These are phyloP conservation scores for Globisporangium ultimum DNA, from an alignment of 352 stramenopile species.

Conservation along the genomic window DNA sequence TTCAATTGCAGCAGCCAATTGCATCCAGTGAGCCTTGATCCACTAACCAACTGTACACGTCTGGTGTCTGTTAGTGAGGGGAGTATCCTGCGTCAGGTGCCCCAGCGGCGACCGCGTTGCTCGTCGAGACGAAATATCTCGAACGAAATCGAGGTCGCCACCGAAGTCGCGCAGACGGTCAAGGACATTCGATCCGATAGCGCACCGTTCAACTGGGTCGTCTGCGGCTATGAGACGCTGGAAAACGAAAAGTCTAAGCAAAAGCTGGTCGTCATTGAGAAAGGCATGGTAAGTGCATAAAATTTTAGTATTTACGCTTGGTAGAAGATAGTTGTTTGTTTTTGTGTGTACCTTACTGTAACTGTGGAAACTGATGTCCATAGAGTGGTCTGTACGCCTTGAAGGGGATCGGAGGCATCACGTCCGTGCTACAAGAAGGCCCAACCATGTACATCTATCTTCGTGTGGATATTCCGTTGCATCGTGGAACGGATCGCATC, in stretches of 20 bases:
- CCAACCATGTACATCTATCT: constrained; percentile 90
- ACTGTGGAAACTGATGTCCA: constrained; percentile 1
- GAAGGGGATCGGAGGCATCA: constrained; percentile 83
- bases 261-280: constrained; percentile 76
- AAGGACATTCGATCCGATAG: constrained; percentile 80
- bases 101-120: constrained; percentile 55
- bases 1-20: not conserved
- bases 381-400: constrained; percentile 79
- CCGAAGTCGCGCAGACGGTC: constrained; percentile 62
- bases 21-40: too few relatives aligned
- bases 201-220: constrained; percentile 82
- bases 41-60: too few relatives aligned
- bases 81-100: constrained; percentile 57
- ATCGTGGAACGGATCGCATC: constrained; percentile 75
- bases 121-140: constrained; percentile 71
- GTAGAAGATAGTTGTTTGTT: not conserved
- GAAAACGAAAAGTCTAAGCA: constrained; percentile 60
- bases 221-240: constrained; percentile 72
- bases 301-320: too few relatives aligned
- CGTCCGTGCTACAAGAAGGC: constrained; percentile 59
- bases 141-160: constrained; percentile 80
- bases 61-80: constrained; percentile 37
- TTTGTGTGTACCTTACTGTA: not conserved
- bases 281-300: constrained; percentile 63
- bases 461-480: constrained; percentile 80